A percentile compares a stretch with the other conserved stretches of the same genome.
These are phyloP conservation scores for Lentithecium fluviatile DNA, from an alignment of 495 filamentous ascomycete species.

Conservation along the genomic window DNA sequence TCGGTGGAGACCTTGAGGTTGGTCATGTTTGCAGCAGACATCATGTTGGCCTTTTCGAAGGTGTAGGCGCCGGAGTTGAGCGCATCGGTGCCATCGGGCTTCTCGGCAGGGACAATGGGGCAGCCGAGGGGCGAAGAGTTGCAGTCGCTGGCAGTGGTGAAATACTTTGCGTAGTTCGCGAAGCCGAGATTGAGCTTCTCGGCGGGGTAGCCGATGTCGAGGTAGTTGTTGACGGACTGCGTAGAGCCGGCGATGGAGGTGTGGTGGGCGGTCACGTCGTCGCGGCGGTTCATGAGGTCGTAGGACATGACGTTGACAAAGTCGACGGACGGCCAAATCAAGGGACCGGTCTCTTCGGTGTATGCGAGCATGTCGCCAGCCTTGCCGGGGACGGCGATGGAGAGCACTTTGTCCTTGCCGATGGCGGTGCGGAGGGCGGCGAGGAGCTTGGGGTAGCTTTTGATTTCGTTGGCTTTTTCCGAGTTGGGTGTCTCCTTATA, in stretches of 20 bases:
- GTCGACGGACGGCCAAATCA: slow-evolving; percentile 64
- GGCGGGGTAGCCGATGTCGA: slow-evolving; percentile 55
- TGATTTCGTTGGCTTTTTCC: slow-evolving; percentile 59
- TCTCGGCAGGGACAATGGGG: slow-evolving; percentile 60
- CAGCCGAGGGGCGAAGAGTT: slow-evolving; percentile 58
- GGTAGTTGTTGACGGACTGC: slow-evolving; percentile 59
- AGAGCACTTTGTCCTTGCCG: slow-evolving; percentile 61
- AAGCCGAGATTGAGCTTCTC: slow-evolving; percentile 69
- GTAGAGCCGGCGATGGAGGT: slow-evolving; percentile 58
- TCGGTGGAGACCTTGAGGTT: slow-evolving; percentile 5
- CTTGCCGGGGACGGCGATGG: slow-evolving; percentile 69
- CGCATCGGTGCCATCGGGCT: slow-evolving; percentile 62
- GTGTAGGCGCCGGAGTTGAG: slow-evolving; percentile 28
- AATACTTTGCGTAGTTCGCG: slow-evolving; percentile 74
- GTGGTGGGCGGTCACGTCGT: slow-evolving; percentile 66
- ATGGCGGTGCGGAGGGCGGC: slow-evolving; percentile 58
- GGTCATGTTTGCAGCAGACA: slow-evolving; percentile 3
- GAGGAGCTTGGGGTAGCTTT: slow-evolving; percentile 64
- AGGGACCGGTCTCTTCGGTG: slow-evolving; percentile 59
- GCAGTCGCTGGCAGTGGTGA: slow-evolving; percentile 57
- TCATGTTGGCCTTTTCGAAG: slow-evolving; percentile 28
- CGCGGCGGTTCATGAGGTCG: slow-evolving; percentile 74
- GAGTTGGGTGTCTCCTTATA: slow-evolving; percentile 69
- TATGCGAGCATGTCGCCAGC: slow-evolving; percentile 71
- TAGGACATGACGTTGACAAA: slow-evolving; percentile 78